These are phyloP conservation scores for Spathaspora passalidarum DNA, from an alignment of 805 yeast species.

Conservation along the genomic window DNA sequence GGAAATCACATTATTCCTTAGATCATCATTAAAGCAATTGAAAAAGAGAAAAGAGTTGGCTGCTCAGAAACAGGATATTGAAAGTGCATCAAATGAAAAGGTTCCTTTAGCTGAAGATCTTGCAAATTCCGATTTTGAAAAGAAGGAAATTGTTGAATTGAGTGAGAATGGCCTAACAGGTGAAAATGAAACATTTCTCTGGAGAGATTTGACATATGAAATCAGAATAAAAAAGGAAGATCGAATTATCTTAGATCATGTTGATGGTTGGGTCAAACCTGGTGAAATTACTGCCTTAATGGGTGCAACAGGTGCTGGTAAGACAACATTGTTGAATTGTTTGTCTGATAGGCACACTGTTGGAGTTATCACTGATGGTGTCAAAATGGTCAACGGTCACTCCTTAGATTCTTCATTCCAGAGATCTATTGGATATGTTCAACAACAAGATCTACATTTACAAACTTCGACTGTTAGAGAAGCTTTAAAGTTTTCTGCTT, in stretches of 20 bases:
- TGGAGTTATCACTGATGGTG: conserved; percentile 43
- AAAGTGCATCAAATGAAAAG: conserved; percentile 20
- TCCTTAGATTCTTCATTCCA: conserved; percentile 63
- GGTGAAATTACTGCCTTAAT: conserved; percentile 76
- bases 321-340: conserved; percentile 69
- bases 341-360: conserved; percentile 53
- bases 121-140: conserved; percentile 9
- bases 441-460: conserved; percentile 75
- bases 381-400: conserved; percentile 58
- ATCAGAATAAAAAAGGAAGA: conserved; percentile 32
- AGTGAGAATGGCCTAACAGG: not conserved
- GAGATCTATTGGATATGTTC: conserved; percentile 75
- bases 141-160: conserved; percentile 7
- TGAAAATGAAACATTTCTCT: conserved; percentile 20
- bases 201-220: conserved; percentile 34
- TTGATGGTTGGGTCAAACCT: conserved; percentile 73
- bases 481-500: conserved; percentile 65
- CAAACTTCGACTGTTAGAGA: conserved; percentile 71
- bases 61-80: conserved; percentile 12
- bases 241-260: conserved; percentile 34
- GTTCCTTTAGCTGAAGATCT: conserved; percentile 21
- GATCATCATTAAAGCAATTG: conserved; percentile 25
- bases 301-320: conserved; percentile 88
- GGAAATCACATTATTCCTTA: conserved; percentile 28
- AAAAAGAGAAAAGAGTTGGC: conserved; percentile 20